Conservation (phyloP, 306 rosid species). For the Casuarina cunninghamiana region DNA sequence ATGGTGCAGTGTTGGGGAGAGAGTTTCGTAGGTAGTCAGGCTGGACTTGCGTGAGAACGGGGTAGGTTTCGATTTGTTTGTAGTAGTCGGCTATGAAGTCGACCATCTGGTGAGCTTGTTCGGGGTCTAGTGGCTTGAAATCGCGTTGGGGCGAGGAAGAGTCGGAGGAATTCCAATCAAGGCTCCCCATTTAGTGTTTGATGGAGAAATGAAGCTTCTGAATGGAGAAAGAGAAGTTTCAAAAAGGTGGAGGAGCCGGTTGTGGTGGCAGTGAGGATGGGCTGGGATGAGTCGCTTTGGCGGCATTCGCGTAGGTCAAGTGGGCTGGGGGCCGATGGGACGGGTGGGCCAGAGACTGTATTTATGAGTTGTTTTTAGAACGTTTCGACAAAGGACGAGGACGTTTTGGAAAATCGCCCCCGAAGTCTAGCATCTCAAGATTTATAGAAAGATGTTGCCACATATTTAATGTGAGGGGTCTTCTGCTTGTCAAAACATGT, state of each 20-base stretch:
- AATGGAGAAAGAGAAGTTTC: background rate
- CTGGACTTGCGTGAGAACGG: constrained; percentile 45
- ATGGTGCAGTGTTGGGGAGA: constrained; percentile 47
- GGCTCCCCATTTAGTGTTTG: constrained; percentile 36
- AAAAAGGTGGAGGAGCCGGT: too few species aligned
- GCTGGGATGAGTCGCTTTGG: background rate
- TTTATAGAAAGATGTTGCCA: too few species aligned
- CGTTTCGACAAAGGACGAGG: too few species aligned
- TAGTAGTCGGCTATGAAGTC: constrained; percentile 62
- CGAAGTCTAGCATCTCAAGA: too few species aligned
- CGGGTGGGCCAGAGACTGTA: background rate
- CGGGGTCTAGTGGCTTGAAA: constrained; percentile 49
- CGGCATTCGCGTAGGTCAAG: background rate
- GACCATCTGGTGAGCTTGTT: constrained; percentile 65
- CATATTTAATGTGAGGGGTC: too few species aligned
- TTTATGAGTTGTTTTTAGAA: too few species aligned
- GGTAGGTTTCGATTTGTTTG: constrained; percentile 36
- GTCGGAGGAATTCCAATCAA: constrained; percentile 18
- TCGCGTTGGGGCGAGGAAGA: background rate
- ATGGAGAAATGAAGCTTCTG: background rate
- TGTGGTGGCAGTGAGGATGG: background rate
- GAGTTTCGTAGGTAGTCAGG: constrained; percentile 41
- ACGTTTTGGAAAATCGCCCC: too few species aligned
- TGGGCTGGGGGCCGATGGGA: background rate
- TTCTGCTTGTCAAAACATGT: too few species aligned